Percentiles rank a stretch among this genome's conserved stretches.
Evolutionary conservation across 2,329 filamentous ascomycete species (phyloP).

Genomic region (Lecanicillium sp.): DNA sequence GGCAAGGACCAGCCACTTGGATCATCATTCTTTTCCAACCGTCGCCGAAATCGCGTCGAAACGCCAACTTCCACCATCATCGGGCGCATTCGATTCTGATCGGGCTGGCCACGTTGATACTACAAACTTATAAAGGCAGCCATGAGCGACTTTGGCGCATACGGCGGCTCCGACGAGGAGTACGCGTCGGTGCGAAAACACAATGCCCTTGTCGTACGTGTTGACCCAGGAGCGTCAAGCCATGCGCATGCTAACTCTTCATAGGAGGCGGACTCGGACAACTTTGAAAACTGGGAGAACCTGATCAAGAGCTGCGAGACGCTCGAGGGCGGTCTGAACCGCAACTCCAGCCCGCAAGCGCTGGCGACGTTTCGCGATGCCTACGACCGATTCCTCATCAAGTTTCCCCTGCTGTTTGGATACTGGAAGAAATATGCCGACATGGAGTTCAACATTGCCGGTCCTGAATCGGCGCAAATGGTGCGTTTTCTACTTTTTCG

Average conservation of each 20-base stretch:
- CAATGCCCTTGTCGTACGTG: slow-evolving; percentile 63
- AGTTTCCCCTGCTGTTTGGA: slow-evolving; percentile 91
- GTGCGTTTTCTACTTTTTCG: slow-evolving; percentile 41
- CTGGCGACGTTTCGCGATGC: slow-evolving; percentile 79
- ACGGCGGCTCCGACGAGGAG: slow-evolving; percentile 70
- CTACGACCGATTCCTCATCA: slow-evolving; percentile 88
- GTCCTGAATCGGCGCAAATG: slow-evolving; percentile 95
- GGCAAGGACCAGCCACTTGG: neutral
- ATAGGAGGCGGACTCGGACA: slow-evolving; percentile 68
- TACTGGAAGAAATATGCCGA: slow-evolving; percentile 99
- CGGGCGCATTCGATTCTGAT: neutral
- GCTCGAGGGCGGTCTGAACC: slow-evolving; percentile 87
- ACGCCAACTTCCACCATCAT: neutral
- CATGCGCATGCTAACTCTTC: slow-evolving; percentile 2
- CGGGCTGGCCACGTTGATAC: neutral
- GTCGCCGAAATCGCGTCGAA: neutral
- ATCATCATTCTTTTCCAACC: neutral
- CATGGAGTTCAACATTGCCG: slow-evolving; percentile 91
- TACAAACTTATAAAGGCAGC: slow-evolving; percentile 8
- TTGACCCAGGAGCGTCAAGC: neutral
- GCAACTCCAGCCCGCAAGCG: slow-evolving; percentile 91
- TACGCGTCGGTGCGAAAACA: slow-evolving; percentile 75
- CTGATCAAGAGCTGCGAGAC: slow-evolving; percentile 74
- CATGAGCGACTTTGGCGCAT: slow-evolving; percentile 67
- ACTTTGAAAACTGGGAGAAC: slow-evolving; percentile 93